These are phyloP conservation scores for Phalaenopsis equestris DNA, from an alignment of 106 monocot genomes.

Conservation along the genomic window DNA sequence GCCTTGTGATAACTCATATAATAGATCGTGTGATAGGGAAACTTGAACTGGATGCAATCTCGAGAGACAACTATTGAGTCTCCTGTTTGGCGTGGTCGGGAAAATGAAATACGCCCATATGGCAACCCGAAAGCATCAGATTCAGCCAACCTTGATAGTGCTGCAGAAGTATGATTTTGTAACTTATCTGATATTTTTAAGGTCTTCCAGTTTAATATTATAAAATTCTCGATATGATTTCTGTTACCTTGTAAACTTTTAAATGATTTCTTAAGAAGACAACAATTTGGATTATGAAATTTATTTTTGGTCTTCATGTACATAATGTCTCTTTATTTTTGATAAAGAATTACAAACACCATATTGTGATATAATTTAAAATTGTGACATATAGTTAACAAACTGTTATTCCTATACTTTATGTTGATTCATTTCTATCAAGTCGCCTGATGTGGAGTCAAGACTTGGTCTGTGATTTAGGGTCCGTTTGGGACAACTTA, in stretches of 20 bases:
- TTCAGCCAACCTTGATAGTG: conserved; percentile 97
- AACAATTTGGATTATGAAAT: background rate
- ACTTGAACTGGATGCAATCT: conserved; percentile 99
- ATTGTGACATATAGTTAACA: too few relatives aligned
- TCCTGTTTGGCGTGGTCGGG: conserved; percentile 96
- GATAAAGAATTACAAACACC: too few relatives aligned
- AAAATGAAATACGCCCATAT: conserved; percentile 91
- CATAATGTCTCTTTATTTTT: too few relatives aligned
- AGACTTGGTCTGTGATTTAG: too few relatives aligned
- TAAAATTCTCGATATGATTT: too few relatives aligned
- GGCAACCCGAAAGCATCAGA: conserved; percentile 91
- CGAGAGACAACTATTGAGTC: conserved; percentile 87
- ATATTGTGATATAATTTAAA: too few relatives aligned
- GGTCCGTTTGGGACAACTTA: too few relatives aligned
- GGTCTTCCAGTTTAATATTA: background rate
- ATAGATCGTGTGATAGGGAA: conserved; percentile 45
- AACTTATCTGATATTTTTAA: background rate
- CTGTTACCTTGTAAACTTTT: background rate
- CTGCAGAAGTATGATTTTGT: conserved; percentile 67
- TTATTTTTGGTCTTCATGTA: background rate
- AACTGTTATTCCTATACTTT: too few relatives aligned
- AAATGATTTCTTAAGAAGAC: background rate
- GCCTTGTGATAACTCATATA: background rate
- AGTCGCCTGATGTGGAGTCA: too few relatives aligned
- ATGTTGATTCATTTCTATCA: too few relatives aligned